Conservation (phyloP, 495 filamentous ascomycete species). For the Tetracladium setigerum region DNA sequence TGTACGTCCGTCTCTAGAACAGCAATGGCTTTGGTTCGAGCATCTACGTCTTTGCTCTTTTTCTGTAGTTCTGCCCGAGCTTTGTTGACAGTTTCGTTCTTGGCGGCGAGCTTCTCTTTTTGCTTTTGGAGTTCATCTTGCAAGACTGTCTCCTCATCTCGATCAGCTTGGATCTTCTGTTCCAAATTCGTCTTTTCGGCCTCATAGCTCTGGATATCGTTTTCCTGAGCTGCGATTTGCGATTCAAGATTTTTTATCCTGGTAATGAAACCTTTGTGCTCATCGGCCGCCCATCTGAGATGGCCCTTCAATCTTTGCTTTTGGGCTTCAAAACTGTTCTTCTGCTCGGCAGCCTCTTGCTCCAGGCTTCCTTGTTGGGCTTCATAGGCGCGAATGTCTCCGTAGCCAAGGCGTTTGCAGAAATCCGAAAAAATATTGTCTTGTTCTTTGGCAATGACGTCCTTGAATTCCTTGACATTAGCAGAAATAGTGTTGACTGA, state of each 20-base stretch:
- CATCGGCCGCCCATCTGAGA: constrained; percentile 60
- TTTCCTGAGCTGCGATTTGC: constrained; percentile 54
- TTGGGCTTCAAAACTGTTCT: constrained; percentile 77
- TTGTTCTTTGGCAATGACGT: constrained; percentile 76
- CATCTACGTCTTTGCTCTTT: constrained; percentile 73
- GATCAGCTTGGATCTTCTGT: constrained; percentile 60
- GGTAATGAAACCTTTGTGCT: constrained; percentile 23
- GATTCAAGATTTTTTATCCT: constrained; percentile 62
- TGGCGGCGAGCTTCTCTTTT: constrained; percentile 56
- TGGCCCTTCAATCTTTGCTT: constrained; percentile 73
- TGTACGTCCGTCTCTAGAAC: constrained; percentile 76
- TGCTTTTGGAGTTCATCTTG: constrained; percentile 61
- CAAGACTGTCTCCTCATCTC: constrained; percentile 70
- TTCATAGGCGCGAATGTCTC: constrained; percentile 87
- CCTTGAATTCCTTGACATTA: constrained; percentile 59
- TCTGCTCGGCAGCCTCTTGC: constrained; percentile 80
- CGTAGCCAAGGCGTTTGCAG: constrained; percentile 79
- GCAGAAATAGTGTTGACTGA: constrained; percentile 58
- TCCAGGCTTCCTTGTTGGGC: constrained; percentile 85
- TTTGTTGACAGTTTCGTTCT: constrained; percentile 67
- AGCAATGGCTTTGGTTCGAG: constrained; percentile 66
- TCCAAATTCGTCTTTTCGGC: constrained; percentile 67
- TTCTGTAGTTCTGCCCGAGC: constrained; percentile 80
- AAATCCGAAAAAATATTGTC: constrained; percentile 85
- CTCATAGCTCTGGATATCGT: constrained; percentile 60